These are phyloP conservation scores for Pythium vanterpoolii DNA, from an alignment of 352 stramenopile genomes.

Conservation along the genomic window DNA sequence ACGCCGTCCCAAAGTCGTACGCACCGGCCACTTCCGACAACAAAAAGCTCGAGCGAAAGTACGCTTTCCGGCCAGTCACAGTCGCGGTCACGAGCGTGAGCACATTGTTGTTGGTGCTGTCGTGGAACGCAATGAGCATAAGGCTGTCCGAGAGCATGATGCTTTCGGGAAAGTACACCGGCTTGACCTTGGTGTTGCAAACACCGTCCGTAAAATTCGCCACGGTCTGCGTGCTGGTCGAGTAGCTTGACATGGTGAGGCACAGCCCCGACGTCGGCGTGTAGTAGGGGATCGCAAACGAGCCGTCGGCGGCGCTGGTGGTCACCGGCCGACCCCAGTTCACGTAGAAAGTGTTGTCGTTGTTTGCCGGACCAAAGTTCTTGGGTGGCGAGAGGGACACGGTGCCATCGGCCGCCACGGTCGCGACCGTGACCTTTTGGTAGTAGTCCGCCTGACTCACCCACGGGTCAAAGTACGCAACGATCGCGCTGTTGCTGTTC, in stretches of 20 bases:
- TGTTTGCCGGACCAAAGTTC: slow-evolving; percentile 36
- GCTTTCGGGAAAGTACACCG: slow-evolving; percentile 33
- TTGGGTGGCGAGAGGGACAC: slow-evolving; percentile 32
- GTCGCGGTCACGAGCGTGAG: slow-evolving; percentile 41
- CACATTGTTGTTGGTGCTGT: slow-evolving; percentile 52
- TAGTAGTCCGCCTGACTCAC: slow-evolving; percentile 11
- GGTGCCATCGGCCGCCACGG: slow-evolving; percentile 25
- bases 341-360: slow-evolving; percentile 9
- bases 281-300: slow-evolving; percentile 58
- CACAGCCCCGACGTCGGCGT: slow-evolving; percentile 37
- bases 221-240: slow-evolving; percentile 11
- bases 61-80: slow-evolving; percentile 20
- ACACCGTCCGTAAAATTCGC: slow-evolving; percentile 29
- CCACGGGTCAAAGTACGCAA: slow-evolving; percentile 48
- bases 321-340: slow-evolving; percentile 37
- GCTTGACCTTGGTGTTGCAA: slow-evolving; percentile 45
- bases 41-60: slow-evolving; percentile 49
- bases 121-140: slow-evolving; percentile 50
- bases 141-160: slow-evolving; percentile 41
- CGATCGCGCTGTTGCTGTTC: slow-evolving; percentile 33
- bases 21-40: slow-evolving; percentile 35
- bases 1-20: slow-evolving; percentile 40
- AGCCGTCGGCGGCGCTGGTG: slow-evolving; percentile 23
- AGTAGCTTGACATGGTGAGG: slow-evolving; percentile 36
- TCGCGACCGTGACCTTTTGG: slow-evolving; percentile 40